phyloP scores from a whole-genome alignment of 1,284 basidiomycete species.

The Puccinia horiana region DNA sequence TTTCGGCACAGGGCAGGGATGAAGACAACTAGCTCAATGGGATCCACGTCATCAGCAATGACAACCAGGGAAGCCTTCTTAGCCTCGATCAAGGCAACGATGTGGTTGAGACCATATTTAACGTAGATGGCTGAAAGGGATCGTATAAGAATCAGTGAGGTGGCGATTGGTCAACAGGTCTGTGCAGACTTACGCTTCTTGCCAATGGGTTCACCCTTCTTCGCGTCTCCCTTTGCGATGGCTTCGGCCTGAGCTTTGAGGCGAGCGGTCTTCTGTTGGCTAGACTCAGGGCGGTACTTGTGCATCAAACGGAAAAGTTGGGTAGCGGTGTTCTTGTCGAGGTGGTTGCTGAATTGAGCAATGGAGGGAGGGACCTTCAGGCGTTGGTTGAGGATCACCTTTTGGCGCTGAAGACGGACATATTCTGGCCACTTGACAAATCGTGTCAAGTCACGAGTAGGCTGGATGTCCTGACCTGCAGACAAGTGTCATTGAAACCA shows the following conservation, averaged over 20 bases:
- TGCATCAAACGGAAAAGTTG: slow-evolving; percentile 97
- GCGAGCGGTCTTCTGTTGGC: slow-evolving; percentile 97
- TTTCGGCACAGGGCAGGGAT: slow-evolving; percentile 96
- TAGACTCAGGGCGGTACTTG: slow-evolving; percentile 86
- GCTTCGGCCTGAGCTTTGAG: slow-evolving; percentile 74
- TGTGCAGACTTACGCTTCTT: slow-evolving; percentile 32
- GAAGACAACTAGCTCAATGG: slow-evolving; percentile 92
- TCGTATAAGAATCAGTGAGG: neutral
- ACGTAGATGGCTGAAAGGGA: slow-evolving; percentile 87
- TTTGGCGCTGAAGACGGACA: slow-evolving; percentile 95
- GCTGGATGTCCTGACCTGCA: slow-evolving; percentile 89
- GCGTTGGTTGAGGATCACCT: slow-evolving; percentile 97
- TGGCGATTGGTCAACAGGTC: neutral
- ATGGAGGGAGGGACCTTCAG: slow-evolving; percentile 98
- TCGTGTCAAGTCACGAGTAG: slow-evolving; percentile 85
- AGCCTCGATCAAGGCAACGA: slow-evolving; percentile 82
- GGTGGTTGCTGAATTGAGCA: slow-evolving; percentile 93
- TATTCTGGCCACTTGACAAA: slow-evolving; percentile 99
- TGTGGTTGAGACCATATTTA: slow-evolving; percentile 97
- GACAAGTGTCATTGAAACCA: neutral
- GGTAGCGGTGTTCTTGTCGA: slow-evolving; percentile 99
- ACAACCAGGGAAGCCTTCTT: slow-evolving; percentile 97
- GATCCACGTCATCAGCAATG: slow-evolving; percentile 98
- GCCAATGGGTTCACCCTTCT: slow-evolving; percentile 66
- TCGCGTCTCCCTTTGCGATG: slow-evolving; percentile 75